Percentiles rank a stretch among this genome's conserved stretches.
phyloP scores from a whole-genome alignment of 2,329 filamentous ascomycete species.

The Verticillium tricorpus region DNA sequence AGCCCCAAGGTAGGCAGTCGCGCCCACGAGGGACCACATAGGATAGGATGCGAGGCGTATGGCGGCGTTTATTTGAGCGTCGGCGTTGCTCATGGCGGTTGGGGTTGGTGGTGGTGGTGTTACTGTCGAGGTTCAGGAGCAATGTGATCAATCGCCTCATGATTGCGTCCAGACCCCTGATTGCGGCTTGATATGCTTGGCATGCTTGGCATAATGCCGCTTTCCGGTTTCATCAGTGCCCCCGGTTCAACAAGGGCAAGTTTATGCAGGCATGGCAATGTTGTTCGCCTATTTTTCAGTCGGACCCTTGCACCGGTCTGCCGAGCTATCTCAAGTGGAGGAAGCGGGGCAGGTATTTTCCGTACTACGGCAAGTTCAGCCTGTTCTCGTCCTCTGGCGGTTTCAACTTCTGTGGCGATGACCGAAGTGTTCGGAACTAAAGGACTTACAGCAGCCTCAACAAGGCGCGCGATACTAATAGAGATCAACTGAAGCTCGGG shows the following conservation, averaged over 20 bases:
- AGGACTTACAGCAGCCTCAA: not conserved
- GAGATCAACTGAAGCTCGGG: not conserved
- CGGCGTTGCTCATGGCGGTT: not conserved
- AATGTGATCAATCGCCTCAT: not conserved
- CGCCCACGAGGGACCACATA: constrained; percentile 6
- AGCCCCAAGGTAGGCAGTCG: constrained; percentile 6
- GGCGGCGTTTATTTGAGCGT: not conserved
- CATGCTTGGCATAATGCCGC: not conserved
- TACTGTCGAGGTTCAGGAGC: not conserved
- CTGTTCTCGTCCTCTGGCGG: no score
- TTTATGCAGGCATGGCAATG: not conserved
- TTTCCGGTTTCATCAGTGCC: not conserved
- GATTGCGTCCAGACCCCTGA: not conserved
- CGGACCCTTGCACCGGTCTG: not conserved
- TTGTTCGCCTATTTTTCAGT: not conserved
- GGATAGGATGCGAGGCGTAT: constrained; percentile 4
- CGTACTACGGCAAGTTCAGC: no score
- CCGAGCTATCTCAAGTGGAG: not conserved
- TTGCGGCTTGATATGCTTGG: not conserved
- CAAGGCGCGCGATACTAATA: not conserved
- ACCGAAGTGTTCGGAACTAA: not conserved
- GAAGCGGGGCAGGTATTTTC: not conserved
- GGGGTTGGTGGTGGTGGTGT: not conserved
- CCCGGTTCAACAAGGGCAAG: not conserved
- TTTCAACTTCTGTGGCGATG: not conserved